Percentiles rank a stretch among this genome's conserved stretches.
These are phyloP conservation scores for Echinochloa phyllopogon DNA, from an alignment of 176 grass and related monocot species.

Conservation along the genomic window DNA sequence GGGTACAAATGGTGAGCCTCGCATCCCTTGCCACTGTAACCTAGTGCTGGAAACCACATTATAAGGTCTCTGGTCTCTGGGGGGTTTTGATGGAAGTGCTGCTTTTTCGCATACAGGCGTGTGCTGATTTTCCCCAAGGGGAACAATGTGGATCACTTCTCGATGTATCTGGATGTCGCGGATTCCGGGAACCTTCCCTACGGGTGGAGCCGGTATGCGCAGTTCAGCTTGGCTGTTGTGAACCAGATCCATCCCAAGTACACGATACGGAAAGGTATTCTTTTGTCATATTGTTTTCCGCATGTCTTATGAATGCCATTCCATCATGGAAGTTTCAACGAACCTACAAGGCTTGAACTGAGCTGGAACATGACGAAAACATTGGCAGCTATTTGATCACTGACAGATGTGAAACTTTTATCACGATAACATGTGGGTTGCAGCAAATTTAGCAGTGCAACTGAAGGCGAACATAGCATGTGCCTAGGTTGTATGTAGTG, in stretches of 20 bases:
- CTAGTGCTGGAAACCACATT: not conserved
- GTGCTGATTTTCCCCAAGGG: constrained; percentile 96
- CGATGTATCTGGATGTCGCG: constrained; percentile 95
- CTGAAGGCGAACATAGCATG: not conserved
- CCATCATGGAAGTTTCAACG: constrained; percentile 16
- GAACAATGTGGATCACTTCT: constrained; percentile 94
- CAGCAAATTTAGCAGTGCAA: not conserved
- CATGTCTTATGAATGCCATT: not conserved
- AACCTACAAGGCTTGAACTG: constrained; percentile 16
- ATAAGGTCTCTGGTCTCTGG: no score
- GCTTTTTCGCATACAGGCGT: constrained; percentile 54
- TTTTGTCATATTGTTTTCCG: constrained; percentile 18
- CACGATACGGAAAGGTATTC: constrained; percentile 83
- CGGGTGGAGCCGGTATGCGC: constrained; percentile 87
- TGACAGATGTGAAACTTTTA: constrained; percentile 5
- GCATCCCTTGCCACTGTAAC: not conserved
- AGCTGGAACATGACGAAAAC: not conserved
- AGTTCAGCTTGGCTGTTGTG: constrained; percentile 87
- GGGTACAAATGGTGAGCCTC: constrained; percentile 77
- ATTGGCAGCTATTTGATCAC: constrained; percentile 10
- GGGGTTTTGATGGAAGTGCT: constrained; percentile 14
- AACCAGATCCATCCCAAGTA: constrained; percentile 86
- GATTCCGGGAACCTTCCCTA: constrained; percentile 79
- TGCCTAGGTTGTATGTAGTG: constrained; percentile 8
- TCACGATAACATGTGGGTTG: not conserved